Conservation (phyloP, 257 asterid genomes). For the Nicotiana tomentosiformis region DNA sequence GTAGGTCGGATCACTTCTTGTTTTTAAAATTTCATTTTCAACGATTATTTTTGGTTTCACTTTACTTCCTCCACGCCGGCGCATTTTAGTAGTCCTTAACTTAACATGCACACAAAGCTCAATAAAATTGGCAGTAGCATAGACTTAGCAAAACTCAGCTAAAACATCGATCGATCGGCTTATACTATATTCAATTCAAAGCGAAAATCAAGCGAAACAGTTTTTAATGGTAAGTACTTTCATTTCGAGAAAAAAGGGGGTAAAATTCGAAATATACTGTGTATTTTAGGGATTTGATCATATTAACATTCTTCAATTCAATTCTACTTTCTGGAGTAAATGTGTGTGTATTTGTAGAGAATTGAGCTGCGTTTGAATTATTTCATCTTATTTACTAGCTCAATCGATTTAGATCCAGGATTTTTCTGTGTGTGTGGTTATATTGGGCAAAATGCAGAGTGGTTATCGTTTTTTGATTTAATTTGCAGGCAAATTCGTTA, state of each 20-base stretch:
- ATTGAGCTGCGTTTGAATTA: not conserved
- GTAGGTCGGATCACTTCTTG: not conserved
- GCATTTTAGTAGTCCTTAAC: not conserved
- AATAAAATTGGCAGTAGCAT: not conserved
- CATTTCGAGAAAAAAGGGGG: not conserved
- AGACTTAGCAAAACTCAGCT: not conserved
- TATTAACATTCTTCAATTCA: too few relatives aligned
- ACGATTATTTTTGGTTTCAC: not conserved
- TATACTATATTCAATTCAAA: not conserved
- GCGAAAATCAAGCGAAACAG: not conserved
- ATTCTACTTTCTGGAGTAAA: too few relatives aligned
- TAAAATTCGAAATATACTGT: too few relatives aligned
- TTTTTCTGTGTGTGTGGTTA: not conserved
- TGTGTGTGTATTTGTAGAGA: not conserved
- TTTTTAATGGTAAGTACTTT: not conserved
- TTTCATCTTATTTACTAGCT: not conserved
- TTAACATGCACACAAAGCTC: not conserved
- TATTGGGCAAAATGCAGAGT: not conserved
- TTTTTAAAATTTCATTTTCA: too few relatives aligned
- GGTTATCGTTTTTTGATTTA: not conserved
- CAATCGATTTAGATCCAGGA: not conserved
- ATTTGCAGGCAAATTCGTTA: slow-evolving; percentile 46
- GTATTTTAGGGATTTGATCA: not conserved
- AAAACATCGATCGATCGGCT: not conserved
- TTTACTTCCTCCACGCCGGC: not conserved